Base-by-base conservation (phyloP, 1,139 yeast species). In the Pichia inconspicua region DNA sequence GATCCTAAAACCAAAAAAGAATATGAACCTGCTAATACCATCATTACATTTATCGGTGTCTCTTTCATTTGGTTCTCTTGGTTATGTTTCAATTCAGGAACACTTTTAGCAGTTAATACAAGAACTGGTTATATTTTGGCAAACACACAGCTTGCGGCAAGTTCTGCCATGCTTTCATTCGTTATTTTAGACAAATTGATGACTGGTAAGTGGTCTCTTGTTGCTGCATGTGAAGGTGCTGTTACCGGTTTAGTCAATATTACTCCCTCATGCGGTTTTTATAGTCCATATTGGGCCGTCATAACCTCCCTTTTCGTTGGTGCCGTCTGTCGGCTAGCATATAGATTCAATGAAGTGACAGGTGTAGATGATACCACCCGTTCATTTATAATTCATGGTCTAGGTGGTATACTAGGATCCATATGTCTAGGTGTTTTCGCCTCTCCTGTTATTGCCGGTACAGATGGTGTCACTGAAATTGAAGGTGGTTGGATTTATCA, bases 71-170 rank as follows among this genome's bases (percentile, higher is more conserved):
- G 77, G 73, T 72, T 70, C 54, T 73, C 77, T 25, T 74, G 79
- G 79, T 64, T 74, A 54, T 73, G 77, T 56, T 74, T 74, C 66
- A 74, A 74, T 60, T 70, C 77, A 11, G 79, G 78, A 47, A 73
- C 79, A 17, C 60, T 74, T 51, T 63, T 72, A 17, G 53, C 71
- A 12, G 74, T 74, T 30, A 69, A 68, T 48, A 67, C 66, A 34
- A 70, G 78, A 64, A 72, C 78, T 4, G 69, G 74, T 37, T 74
- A 72, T 59, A 74, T 73, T 45, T 63, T 74, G 62, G 66, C 73
- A 45, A 74, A 74, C 60, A 74, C 79, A 19, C 74, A 74, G 53
- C 58, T 74, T 28, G 76, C 78, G 6, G 76, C 78, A 15, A 62
- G 70, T 7, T 63, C 67, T 52, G 77, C 77, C 9, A 58, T 65